A percentile compares a stretch with the other conserved stretches of the same genome.
Conservation (phyloP, 345 rosid genomes). For the Syzygium grande region DNA sequence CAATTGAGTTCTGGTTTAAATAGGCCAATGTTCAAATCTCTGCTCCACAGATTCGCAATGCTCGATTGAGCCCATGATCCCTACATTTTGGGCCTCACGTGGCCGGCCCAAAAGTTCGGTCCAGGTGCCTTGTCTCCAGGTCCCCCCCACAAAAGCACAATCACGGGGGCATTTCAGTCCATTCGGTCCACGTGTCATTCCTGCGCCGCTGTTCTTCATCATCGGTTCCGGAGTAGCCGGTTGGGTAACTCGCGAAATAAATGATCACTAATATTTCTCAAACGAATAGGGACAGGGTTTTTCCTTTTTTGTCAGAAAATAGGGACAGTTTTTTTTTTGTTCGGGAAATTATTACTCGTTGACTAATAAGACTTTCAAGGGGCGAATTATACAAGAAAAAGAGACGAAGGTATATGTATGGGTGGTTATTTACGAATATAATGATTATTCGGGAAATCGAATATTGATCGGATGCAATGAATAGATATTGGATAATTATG, state of each 20-base stretch:
- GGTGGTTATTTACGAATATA: no score
- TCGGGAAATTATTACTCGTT: no score
- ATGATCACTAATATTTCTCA: no score
- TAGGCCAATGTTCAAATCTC: neutral
- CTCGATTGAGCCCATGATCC: neutral
- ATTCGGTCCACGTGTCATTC: neutral
- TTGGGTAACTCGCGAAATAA: neutral
- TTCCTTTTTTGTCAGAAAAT: no score
- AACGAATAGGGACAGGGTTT: neutral
- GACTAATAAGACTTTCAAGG: no score
- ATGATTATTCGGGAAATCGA: no score
- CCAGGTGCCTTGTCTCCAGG: neutral
- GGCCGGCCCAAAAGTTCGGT: neutral
- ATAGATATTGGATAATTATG: neutral
- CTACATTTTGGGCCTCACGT: neutral
- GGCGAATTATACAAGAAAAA: no score
- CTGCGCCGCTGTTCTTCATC: neutral
- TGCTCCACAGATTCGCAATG: neutral
- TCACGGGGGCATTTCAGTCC: neutral
- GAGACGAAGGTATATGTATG: no score
- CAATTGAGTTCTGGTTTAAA: neutral
- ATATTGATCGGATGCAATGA: no score
- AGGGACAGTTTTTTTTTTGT: no score
- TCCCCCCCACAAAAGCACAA: neutral
- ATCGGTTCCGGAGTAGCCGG: neutral